Evolutionary conservation across 345 rosid species (phyloP).

Genomic region (Nasturtium officinale): DNA sequence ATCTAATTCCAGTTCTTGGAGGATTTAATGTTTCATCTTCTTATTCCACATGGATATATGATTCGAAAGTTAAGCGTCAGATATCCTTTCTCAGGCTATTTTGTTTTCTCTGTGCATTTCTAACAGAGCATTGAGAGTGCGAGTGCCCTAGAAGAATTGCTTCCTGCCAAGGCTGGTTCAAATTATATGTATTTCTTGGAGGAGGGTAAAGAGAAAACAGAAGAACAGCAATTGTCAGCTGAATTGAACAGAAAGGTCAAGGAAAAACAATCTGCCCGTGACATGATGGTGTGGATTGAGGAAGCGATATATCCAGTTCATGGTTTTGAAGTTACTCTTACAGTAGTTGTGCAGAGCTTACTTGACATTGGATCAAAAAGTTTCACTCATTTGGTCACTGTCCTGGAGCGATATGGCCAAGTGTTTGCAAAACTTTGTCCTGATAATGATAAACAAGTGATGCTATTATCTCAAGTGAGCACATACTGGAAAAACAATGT

Average conservation of each 20-base stretch:
- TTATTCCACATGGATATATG: neutral
- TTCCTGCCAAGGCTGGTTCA: conserved; percentile 82
- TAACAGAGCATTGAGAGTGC: conserved; percentile 88
- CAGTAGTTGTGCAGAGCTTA: conserved; percentile 79
- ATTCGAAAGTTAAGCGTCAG: neutral
- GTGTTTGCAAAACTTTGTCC: conserved; percentile 75
- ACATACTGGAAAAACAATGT: conserved; percentile 81
- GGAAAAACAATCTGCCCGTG: conserved; percentile 80
- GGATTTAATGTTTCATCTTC: conserved; percentile 11
- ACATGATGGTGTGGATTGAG: conserved; percentile 80
- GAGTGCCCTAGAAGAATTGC: conserved; percentile 80
- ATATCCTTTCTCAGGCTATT: neutral
- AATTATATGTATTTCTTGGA: conserved; percentile 65
- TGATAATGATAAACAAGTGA: conserved; percentile 76
- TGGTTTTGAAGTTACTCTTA: conserved; percentile 67
- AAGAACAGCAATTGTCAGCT: conserved; percentile 65
- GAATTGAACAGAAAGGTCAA: conserved; percentile 84
- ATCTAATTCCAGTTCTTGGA: neutral
- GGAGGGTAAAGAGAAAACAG: conserved; percentile 73
- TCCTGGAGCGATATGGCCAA: conserved; percentile 94
- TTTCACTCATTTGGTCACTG: conserved; percentile 93
- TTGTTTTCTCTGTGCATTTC: conserved; percentile 22
- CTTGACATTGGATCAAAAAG: conserved; percentile 97
- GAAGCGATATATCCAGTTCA: conserved; percentile 71
- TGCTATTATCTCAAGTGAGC: conserved; percentile 80